Percentiles rank a stretch among this genome's conserved stretches.
Conservation (phyloP, 2,329 filamentous ascomycete species). For the Hypoxylon sp. region DNA sequence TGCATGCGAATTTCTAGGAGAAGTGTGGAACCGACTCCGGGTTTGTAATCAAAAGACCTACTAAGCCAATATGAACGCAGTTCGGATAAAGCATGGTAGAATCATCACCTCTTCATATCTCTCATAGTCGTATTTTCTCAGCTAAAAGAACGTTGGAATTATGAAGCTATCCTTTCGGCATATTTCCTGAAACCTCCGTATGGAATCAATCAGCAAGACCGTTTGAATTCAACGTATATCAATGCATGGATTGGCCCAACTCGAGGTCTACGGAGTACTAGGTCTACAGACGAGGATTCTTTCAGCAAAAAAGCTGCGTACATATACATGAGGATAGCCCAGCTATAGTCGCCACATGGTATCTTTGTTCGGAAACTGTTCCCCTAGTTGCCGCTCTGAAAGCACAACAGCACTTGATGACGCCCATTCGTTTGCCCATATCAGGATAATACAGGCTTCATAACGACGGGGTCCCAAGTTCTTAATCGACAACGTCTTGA, state of each 20-base stretch:
- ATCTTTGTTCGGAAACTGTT: not conserved
- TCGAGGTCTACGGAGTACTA: not conserved
- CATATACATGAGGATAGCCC: not conserved
- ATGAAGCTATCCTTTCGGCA: not conserved
- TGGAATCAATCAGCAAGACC: not conserved
- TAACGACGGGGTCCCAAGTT: not conserved
- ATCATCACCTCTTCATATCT: too few relatives aligned
- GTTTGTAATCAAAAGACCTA: not conserved
- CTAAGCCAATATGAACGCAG: too few relatives aligned
- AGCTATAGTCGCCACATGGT: not conserved
- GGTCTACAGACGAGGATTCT: not conserved
- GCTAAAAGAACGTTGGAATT: not conserved
- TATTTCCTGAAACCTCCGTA: not conserved
- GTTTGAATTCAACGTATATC: not conserved
- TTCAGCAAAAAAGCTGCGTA: not conserved
- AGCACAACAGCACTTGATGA: not conserved
- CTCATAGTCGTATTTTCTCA: too few relatives aligned
- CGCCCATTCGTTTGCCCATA: not conserved
- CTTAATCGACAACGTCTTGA: too few relatives aligned
- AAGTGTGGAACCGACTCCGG: too few relatives aligned
- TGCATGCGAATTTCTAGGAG: not conserved
- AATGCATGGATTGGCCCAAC: not conserved
- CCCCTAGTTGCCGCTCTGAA: not conserved
- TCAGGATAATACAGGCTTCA: not conserved
- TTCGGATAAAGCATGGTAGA: too few relatives aligned